Base-by-base conservation (phyloP, 208 protist genomes). In the Leishmania turanica region DNA sequence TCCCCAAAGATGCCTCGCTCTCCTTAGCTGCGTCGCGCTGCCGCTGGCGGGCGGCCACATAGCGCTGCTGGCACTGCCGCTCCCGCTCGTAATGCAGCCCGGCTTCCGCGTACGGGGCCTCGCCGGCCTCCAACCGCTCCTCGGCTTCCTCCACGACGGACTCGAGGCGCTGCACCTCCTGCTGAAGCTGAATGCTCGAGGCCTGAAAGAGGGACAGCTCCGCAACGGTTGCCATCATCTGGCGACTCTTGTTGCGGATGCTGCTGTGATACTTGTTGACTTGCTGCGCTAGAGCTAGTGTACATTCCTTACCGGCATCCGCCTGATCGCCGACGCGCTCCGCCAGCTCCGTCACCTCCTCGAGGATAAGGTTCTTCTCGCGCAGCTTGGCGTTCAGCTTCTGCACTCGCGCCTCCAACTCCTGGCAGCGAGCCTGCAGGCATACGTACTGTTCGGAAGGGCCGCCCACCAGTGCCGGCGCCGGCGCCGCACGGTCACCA, bases 191-290 rank as follows among this genome's bases (percentile, higher is more conserved):
- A 84, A 98, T 98, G 75, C 91, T 93, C 19, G 93, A 96, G 6
- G 96, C 93, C 85, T 98, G 94, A 74, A 98, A 97, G 80, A 99
- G 95, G 27, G 97, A 98, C n/a, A 99, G 94, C 89, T 99, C 98
- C 27, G 96, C 96, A 47, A 99, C 93, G 60, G 95, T 99, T 27
- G 98, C 95, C 98, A 98, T 99, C 95, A 99, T 99, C 80, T 97
- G 93, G 0, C 93, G 87, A 45, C 95, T 99, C 75, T 94, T 95
- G 69, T 83, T 77, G 60, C 96, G 91, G 78, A 99, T 98, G 75
- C 81, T 87, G 71, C 80, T 89, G 81, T 99, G 98, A 84, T 97
- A 95, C 66, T 93, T 82, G 83, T 99, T 99, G 45, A 99, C 90
- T 81, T 98, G 95, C 86, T 96, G 96, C 11, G 98, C 94, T 37